Evolutionary conservation across 176 grass and related monocot species (phyloP), one percentile per base, ranked within the genome.

Genomic region (Melocanna baccifera): DNA sequence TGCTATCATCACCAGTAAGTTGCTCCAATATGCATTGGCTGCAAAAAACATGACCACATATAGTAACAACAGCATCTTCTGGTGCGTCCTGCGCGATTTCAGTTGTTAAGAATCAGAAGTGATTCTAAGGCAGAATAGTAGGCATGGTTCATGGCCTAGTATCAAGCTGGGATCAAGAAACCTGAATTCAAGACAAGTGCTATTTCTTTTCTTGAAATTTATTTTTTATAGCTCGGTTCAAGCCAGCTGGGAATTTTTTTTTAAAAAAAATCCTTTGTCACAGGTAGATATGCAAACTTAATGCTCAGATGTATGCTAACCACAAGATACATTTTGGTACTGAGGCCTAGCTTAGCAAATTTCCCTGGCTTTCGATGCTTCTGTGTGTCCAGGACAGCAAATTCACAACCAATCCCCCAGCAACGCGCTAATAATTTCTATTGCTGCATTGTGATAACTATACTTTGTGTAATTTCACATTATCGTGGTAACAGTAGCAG

Each of bases 31-130:
- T 91, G 83, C 96, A 99, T 40, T 99, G 97, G 70, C 94, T 92
- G 89, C 97, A 99, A 53, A 99, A 99, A 73, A 96, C 97, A 87
- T 99, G 97, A 26, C 89, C 86, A 19, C 97, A 99, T 48, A 83
- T 59, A 30, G 97, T 94, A 86, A 99, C 91, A 63, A 96, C 91
- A 74, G 97, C 90, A 88, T 99, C 97, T 86, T 99, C 97, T 57
- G 97, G 97, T 11, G 97, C 91, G 63, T 99, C 97, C 97, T 99
- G 79, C 77, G 47, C 28, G 86, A 55, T 80, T 57, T 61, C 81
- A 67, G 32, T 26, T 4, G 66, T 78, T 59, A 79, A 22, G 81
- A 83, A 80, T 74, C 78, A 88, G 71, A 69, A 71, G 15, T 32
- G 22, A 74, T 28, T 76, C 9, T 53, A 3, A 63, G 65, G n/a